Evolutionary conservation across 805 yeast species (phyloP).

Genomic region (Candida cerambycidarum): DNA sequence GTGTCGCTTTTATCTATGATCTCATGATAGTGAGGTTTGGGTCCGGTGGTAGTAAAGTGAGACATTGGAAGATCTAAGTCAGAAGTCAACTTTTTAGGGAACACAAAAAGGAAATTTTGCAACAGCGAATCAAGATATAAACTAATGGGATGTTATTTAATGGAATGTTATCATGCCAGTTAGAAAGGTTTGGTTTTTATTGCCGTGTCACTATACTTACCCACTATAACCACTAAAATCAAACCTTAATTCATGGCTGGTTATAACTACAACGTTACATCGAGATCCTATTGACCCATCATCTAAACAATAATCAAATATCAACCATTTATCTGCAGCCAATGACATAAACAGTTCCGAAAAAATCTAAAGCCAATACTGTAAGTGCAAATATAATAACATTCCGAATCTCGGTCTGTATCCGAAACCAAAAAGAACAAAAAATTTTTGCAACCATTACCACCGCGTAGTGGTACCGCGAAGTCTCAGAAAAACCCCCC

Average conservation of each 20-base stretch:
- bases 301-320: too few species aligned
- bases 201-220: too few species aligned
- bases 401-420: constrained; percentile 4
- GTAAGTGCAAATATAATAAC: neutral
- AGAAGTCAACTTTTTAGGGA: too few species aligned
- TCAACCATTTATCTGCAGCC: neutral
- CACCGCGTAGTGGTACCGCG: neutral
- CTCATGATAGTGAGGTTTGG: too few species aligned
- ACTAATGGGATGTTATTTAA: too few species aligned
- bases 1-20: neutral
- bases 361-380: constrained; percentile 3
- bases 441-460: constrained; percentile 3
- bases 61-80: too few species aligned
- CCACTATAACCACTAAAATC: too few species aligned
- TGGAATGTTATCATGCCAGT: too few species aligned
- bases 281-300: too few species aligned
- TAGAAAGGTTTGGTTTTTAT: too few species aligned
- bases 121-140: neutral
- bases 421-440: neutral
- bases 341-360: neutral
- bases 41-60: too few species aligned
- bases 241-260: too few species aligned
- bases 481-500: neutral
- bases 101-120: neutral
- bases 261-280: neutral